Percentiles rank a stretch among this genome's conserved stretches.
These are phyloP conservation scores for Chrysanthemum seticuspe DNA, from an alignment of 129 eudicot species.

Conservation along the genomic window DNA sequence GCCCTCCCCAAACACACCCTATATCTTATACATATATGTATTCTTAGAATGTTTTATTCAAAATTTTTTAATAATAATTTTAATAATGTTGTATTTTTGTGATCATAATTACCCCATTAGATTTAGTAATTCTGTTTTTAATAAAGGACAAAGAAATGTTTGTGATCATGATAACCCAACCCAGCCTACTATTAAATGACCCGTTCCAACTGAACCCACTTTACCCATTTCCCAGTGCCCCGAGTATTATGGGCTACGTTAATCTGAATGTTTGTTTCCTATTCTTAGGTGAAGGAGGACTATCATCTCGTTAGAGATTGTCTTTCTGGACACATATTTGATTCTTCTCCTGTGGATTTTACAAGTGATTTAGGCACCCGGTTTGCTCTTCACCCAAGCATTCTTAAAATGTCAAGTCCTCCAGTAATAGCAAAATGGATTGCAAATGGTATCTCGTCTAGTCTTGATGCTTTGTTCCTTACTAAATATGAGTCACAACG, in stretches of 20 bases:
- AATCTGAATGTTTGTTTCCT: slow-evolving; percentile 17
- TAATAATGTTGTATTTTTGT: no score
- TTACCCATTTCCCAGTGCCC: not conserved
- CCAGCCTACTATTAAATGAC: no score
- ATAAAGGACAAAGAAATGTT: no score
- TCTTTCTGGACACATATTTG: slow-evolving; percentile 79
- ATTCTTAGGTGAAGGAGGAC: slow-evolving; percentile 48
- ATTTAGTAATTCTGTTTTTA: no score
- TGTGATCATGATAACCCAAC: no score
- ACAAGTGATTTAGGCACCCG: slow-evolving; percentile 83
- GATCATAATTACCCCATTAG: no score
- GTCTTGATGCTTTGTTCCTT: slow-evolving; percentile 75
- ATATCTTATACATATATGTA: no score
- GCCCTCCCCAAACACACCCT: no score
- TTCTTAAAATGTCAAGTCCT: slow-evolving; percentile 65
- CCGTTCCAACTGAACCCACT: not conserved
- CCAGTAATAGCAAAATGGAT: slow-evolving; percentile 69
- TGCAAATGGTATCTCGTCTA: slow-evolving; percentile 58
- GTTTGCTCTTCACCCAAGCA: slow-evolving; percentile 70
- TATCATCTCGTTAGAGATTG: slow-evolving; percentile 69
- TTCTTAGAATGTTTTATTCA: no score
- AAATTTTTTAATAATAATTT: no score
- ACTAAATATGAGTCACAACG: slow-evolving; percentile 76
- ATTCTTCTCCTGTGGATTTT: slow-evolving; percentile 85
- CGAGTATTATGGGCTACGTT: not conserved